Percentiles rank a stretch among this genome's conserved stretches.
Conservation (phyloP, 192 early-diverging fungal species). For the Coemansia brasiliensis region DNA sequence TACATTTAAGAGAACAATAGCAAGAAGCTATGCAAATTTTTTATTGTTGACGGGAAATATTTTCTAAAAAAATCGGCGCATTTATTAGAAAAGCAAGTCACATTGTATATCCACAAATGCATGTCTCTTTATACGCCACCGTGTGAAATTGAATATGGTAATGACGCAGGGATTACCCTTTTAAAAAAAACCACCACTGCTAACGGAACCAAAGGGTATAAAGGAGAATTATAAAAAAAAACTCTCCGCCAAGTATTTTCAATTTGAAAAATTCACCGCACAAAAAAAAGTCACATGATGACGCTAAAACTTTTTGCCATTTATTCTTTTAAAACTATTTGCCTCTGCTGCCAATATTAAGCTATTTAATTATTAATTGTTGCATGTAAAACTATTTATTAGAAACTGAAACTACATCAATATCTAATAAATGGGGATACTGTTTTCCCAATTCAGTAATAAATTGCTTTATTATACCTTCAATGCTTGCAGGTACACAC, state of each 20-base stretch:
- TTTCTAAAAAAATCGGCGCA: constrained; percentile 6
- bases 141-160: neutral
- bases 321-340: too few relatives aligned
- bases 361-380: too few relatives aligned
- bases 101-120: constrained; percentile 1
- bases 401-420: too few relatives aligned
- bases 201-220: constrained; percentile 10
- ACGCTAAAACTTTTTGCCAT: too few relatives aligned
- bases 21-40: neutral
- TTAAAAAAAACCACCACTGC: neutral
- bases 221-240: constrained; percentile 5
- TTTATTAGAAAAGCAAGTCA: constrained; percentile 1
- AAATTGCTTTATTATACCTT: too few relatives aligned
- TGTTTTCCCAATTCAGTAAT: too few relatives aligned
- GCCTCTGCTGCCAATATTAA: too few relatives aligned
- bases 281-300: constrained; percentile 4
- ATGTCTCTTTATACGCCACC: constrained; percentile 1
- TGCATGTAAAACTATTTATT: too few relatives aligned
- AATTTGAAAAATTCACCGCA: constrained; percentile 10
- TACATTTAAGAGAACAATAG: too few relatives aligned
- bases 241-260: constrained; percentile 1
- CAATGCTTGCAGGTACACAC: too few relatives aligned
- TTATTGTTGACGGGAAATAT: constrained; percentile 2
- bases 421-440: too few relatives aligned
- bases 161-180: neutral